Conservation (phyloP, 805 yeast species). For the Barnettozyma salicaria region DNA sequence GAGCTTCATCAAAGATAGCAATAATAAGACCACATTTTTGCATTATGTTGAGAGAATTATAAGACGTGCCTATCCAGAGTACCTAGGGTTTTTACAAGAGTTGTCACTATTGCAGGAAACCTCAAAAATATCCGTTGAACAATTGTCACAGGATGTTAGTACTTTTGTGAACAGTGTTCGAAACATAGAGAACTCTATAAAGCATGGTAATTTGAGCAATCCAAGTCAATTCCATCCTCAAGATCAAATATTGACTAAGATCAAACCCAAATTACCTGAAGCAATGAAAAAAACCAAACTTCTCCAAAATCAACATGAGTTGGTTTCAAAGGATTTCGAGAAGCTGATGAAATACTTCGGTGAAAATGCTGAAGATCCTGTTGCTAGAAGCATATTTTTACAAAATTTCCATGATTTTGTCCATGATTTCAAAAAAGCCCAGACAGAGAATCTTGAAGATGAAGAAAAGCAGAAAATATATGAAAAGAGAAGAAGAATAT, state of each 20-base stretch:
- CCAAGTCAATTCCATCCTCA: conserved; percentile 56
- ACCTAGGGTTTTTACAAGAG: conserved; percentile 56
- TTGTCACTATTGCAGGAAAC: conserved; percentile 45
- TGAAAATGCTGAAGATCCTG: conserved; percentile 50
- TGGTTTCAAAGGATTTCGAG: conserved; percentile 47
- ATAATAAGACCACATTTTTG: conserved; percentile 62
- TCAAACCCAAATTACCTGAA: conserved; percentile 46
- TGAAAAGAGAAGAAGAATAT: conserved; percentile 58
- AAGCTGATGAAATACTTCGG: conserved; percentile 66
- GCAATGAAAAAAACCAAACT: conserved; percentile 49
- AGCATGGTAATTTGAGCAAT: conserved; percentile 61
- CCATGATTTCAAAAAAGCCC: conserved; percentile 56
- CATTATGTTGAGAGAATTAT: conserved; percentile 69
- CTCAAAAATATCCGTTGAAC: conserved; percentile 58
- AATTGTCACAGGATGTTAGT: conserved; percentile 50
- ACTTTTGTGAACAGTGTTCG: conserved; percentile 47
- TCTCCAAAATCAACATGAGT: conserved; percentile 43
- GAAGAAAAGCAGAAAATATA: conserved; percentile 66
- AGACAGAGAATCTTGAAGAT: conserved; percentile 54
- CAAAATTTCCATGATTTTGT: conserved; percentile 55
- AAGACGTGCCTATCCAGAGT: conserved; percentile 60
- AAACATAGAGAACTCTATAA: conserved; percentile 47
- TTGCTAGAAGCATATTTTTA: conserved; percentile 55
- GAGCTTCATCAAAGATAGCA: conserved; percentile 61
- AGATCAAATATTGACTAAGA: conserved; percentile 52